Percentiles rank a stretch among this genome's conserved stretches.
phyloP scores from a whole-genome alignment of 2,329 filamentous ascomycete species.

The Phyllosticta ampelicida region DNA sequence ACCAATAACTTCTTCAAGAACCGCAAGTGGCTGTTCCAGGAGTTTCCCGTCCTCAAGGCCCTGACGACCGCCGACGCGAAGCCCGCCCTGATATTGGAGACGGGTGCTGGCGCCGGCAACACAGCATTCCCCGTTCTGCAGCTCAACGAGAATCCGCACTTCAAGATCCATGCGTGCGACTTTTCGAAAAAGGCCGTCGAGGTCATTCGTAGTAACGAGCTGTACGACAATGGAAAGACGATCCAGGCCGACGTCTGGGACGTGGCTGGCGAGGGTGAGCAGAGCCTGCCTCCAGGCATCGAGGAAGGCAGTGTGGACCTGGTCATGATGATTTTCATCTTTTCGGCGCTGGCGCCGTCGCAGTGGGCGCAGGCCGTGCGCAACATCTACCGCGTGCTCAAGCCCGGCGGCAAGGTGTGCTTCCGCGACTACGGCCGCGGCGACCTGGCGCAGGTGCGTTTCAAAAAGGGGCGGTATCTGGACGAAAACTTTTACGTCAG shows the following conservation, averaged over 20 bases:
- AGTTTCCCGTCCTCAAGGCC: constrained; percentile 79
- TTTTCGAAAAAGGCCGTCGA: constrained; percentile 93
- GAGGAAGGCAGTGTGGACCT: constrained; percentile 75
- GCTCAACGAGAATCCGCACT: constrained; percentile 67
- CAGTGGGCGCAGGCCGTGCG: constrained; percentile 77
- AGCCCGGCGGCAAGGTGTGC: constrained; percentile 83
- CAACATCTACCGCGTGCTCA: constrained; percentile 74
- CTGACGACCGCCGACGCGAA: constrained; percentile 63
- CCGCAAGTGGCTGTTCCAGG: constrained; percentile 91
- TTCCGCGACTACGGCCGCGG: constrained; percentile 96
- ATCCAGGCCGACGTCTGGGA: constrained; percentile 96
- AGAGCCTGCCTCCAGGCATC: constrained; percentile 62
- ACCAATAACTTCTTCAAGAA: constrained; percentile 98
- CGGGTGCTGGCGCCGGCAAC: constrained; percentile 92
- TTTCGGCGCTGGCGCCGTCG: constrained; percentile 73
- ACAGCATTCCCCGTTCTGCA: constrained; percentile 86
- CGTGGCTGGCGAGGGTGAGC: constrained; percentile 48
- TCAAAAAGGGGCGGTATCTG: constrained; percentile 89
- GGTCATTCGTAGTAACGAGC: constrained; percentile 71
- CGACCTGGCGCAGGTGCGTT: constrained; percentile 90
- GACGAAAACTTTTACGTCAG: constrained; percentile 96
- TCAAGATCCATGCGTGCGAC: constrained; percentile 89
- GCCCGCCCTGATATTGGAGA: constrained; percentile 65
- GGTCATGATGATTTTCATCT: constrained; percentile 92
- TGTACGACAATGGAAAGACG: constrained; percentile 55